phyloP scores from a whole-genome alignment of 2,329 filamentous ascomycete genomes.

The Triangularia verruculosa region DNA sequence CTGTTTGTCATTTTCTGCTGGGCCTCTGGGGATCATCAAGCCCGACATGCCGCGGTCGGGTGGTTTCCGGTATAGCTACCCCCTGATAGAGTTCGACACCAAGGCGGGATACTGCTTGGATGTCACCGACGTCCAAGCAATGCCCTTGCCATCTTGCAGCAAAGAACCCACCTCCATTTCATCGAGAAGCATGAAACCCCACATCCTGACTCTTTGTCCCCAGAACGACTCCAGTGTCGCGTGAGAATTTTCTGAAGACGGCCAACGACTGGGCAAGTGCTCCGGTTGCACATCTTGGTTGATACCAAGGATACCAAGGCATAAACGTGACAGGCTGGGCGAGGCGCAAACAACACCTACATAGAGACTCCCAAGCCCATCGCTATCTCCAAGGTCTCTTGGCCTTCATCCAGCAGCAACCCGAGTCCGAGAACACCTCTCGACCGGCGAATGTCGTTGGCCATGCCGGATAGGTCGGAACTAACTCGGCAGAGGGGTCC shows the following conservation, averaged over 20 bases:
- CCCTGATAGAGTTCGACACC: slow-evolving; percentile 11
- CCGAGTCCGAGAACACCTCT: neutral
- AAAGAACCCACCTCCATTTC: neutral
- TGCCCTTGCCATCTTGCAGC: neutral
- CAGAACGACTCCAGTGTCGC: neutral
- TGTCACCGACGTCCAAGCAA: slow-evolving; percentile 1
- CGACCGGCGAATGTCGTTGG: neutral
- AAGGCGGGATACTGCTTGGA: slow-evolving; percentile 2
- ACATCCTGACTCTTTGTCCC: neutral
- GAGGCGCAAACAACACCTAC: neutral
- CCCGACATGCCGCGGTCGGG: neutral
- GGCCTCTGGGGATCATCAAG: neutral
- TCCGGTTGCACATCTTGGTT: neutral
- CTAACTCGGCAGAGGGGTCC: neutral
- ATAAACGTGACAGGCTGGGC: neutral
- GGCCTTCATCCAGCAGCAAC: neutral
- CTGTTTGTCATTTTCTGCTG: neutral
- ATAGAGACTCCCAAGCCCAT: neutral
- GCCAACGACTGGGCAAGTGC: neutral
- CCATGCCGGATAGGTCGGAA: neutral
- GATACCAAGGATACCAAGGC: neutral
- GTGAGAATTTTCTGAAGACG: neutral
- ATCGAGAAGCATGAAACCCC: slow-evolving; percentile 1
- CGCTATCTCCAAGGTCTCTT: neutral
- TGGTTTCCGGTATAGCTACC: neutral